Base-by-base conservation (phyloP, 1,284 basidiomycete species). In the Pisolithus thermaeus region DNA sequence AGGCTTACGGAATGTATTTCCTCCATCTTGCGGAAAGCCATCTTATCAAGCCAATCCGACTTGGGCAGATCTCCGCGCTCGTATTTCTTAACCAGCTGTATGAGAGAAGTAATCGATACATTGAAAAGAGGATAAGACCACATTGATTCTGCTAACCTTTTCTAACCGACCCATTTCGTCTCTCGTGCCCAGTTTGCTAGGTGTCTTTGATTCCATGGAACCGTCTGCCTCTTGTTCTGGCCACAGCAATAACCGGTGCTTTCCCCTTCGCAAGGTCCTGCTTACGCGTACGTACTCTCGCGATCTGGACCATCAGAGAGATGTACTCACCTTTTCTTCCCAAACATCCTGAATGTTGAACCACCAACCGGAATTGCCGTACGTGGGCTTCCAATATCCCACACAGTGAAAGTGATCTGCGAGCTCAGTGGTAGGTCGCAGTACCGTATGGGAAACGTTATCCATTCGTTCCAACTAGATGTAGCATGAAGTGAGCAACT, bases 101-200 rank as follows among this genome's bases (percentile, higher is more conserved):
- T n/a, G 39, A 20, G 22, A 9, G 18, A 32, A 51, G 46, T 23
- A 11, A 32, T 25, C 11, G 27, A 23, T 14, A 18, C 50, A 30
- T 38, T 7, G 18, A 47, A 30, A 28, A 35, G 12, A 12, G 14
- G 35, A 30, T 32, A 7, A 18, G 30, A 45, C 7, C 30, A 22
- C 12, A 30, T 48, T 28, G 20, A 3, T 30, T 2, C 18, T n/a
- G 65, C 74, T 36, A 51, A 90, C 92, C 79, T 94, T 93, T 68
- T 98, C 95, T 28, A 99, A 69, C 40, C 95, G 74, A 2, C 92
- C 95, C 89, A 96, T 92, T 70, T 97, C 94, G 62, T 98, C 95
- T 54, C 83, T 77, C 1, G 75, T 72, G 35, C 79, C 82, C 11
- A 87, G 64, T 62, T 97, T 95, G 66, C 91, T 92, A 0, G 94